These are phyloP conservation scores for Nicotiana otophora DNA, from an alignment of 257 asterid genomes.

Conservation along the genomic window DNA sequence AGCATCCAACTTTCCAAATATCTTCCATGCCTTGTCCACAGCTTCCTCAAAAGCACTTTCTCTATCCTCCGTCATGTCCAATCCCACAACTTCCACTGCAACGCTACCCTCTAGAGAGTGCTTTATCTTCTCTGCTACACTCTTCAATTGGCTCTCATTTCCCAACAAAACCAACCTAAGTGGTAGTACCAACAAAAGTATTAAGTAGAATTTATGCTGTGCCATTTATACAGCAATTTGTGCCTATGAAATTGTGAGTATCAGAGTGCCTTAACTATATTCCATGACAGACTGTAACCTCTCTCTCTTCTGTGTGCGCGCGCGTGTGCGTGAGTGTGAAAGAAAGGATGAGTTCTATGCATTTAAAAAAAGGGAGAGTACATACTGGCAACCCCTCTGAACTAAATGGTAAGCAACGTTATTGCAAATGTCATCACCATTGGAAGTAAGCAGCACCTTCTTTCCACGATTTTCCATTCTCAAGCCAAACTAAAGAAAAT, in stretches of 20 bases:
- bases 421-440: constrained; percentile 64
- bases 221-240: not conserved
- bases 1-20: constrained; percentile 67
- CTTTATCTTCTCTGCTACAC: constrained; percentile 46
- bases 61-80: constrained; percentile 68
- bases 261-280: not conserved
- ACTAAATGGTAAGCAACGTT: constrained; percentile 66
- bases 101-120: constrained; percentile 40
- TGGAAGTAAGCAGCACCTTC: constrained; percentile 79
- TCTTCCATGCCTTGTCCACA: constrained; percentile 50
- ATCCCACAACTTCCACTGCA: constrained; percentile 47
- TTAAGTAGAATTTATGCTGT: not conserved
- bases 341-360: not conserved
- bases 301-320: not conserved
- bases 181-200: not conserved
- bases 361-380: not conserved
- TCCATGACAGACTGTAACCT: not conserved
- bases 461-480: constrained; percentile 44
- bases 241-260: not conserved
- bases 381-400: constrained; percentile 79
- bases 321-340: not conserved
- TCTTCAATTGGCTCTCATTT: constrained; percentile 48
- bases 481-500: not conserved
- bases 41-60: constrained; percentile 56
- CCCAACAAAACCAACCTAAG: constrained; percentile 78